Conservation (phyloP, 192 early-diverging fungal species). For the Piromyces sp. region DNA sequence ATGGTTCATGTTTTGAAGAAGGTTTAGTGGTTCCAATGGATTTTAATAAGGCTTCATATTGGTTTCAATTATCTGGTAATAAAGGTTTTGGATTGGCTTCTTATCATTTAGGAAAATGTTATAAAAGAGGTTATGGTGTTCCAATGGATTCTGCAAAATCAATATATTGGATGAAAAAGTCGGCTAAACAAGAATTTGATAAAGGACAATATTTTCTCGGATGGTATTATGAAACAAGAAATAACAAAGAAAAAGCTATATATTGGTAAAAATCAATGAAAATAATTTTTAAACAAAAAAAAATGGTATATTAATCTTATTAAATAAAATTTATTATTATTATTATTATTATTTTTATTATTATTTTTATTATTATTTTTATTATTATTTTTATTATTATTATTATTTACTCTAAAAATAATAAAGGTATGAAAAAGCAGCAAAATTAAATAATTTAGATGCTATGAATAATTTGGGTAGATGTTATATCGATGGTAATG, state of each 20-base stretch:
- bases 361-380: too few species aligned
- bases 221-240: slow-evolving; percentile 32
- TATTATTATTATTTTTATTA: too few species aligned
- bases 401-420: too few species aligned
- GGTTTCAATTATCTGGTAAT: slow-evolving; percentile 43
- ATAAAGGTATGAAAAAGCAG: slow-evolving; percentile 21
- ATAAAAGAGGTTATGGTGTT: slow-evolving; percentile 34
- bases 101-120: slow-evolving; percentile 52
- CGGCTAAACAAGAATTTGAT: slow-evolving; percentile 1
- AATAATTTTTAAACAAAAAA: too few species aligned
- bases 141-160: slow-evolving; percentile 21
- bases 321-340: too few species aligned
- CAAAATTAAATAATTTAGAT: slow-evolving; percentile 45
- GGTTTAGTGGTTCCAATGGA: slow-evolving; percentile 52
- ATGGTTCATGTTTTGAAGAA: slow-evolving; percentile 63
- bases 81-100: slow-evolving; percentile 38
- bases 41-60: slow-evolving; percentile 45
- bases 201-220: slow-evolving; percentile 30
- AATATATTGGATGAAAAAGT: slow-evolving; percentile 15
- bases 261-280: slow-evolving; percentile 24
- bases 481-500: slow-evolving; percentile 60
- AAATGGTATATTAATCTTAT: too few species aligned
- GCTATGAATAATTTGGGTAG: slow-evolving; percentile 70
- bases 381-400: too few species aligned
- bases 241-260: slow-evolving; percentile 33